phyloP scores from a whole-genome alignment of 139 green algal species.

The Chlamydomonas eustigma region DNA sequence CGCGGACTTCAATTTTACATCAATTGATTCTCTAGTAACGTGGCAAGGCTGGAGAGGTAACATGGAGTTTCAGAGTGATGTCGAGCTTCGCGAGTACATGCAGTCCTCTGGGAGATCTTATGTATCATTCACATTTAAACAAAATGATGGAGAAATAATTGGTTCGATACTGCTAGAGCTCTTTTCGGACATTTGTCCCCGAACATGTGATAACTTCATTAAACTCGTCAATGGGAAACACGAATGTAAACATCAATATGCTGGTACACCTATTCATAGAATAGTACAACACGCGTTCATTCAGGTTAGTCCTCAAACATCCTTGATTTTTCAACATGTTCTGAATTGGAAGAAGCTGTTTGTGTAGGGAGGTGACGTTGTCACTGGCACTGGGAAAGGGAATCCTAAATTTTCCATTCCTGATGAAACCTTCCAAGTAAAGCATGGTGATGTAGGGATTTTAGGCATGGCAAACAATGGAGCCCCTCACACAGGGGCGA shows the following conservation, averaged over 20 bases:
- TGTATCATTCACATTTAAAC: slow-evolving; percentile 2
- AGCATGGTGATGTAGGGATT: slow-evolving; percentile 33
- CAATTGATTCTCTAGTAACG: no score
- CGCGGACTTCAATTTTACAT: no score
- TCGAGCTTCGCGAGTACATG: slow-evolving; percentile 5
- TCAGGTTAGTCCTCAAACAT: background rate
- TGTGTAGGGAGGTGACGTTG: slow-evolving; percentile 35
- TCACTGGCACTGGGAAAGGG: slow-evolving; percentile 43
- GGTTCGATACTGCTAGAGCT: slow-evolving; percentile 23
- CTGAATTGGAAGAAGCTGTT: background rate
- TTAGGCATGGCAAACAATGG: slow-evolving; percentile 38
- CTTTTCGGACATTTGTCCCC: slow-evolving; percentile 11
- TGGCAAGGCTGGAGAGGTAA: no score
- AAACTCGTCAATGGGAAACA: background rate
- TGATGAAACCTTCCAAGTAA: slow-evolving; percentile 39
- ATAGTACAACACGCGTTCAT: slow-evolving; percentile 29
- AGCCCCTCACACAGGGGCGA: slow-evolving; percentile 19
- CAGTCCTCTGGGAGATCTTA: slow-evolving; percentile 8
- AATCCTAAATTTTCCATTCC: slow-evolving; percentile 29
- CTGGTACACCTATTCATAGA: slow-evolving; percentile 20
- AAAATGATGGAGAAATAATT: background rate
- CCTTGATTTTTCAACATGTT: background rate
- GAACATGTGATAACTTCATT: slow-evolving; percentile 27
- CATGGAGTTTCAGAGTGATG: slow-evolving; percentile 12
- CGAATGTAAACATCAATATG: slow-evolving; percentile 9